These are phyloP conservation scores for Microbotryum intermedium DNA, from an alignment of 1,284 basidiomycete species.

Conservation along the genomic window DNA sequence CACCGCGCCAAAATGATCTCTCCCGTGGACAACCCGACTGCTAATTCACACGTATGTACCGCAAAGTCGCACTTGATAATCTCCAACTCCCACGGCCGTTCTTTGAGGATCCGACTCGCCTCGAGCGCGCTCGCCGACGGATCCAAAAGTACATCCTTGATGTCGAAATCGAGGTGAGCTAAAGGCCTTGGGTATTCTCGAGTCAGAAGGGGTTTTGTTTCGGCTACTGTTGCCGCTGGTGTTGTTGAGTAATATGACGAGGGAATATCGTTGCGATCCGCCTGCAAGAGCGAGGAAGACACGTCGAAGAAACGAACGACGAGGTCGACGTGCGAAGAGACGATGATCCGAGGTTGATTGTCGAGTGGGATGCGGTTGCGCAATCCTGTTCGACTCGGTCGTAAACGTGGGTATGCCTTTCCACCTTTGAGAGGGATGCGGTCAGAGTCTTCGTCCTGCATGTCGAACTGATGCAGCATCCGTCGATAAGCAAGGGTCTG, in stretches of 20 bases:
- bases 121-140: slow-evolving; percentile 22
- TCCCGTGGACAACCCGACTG: slow-evolving; percentile 54
- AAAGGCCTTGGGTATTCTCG: slow-evolving; percentile 55
- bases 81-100: slow-evolving; percentile 30
- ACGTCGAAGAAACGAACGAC: slow-evolving; percentile 57
- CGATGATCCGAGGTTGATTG: slow-evolving; percentile 59
- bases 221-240: slow-evolving; percentile 32
- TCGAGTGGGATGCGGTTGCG: slow-evolving; percentile 38
- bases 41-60: slow-evolving; percentile 58
- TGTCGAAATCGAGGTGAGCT: slow-evolving; percentile 55
- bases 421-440: slow-evolving; percentile 37
- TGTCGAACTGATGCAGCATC: slow-evolving; percentile 33
- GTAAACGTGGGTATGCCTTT: slow-evolving; percentile 17
- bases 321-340: slow-evolving; percentile 58
- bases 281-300: slow-evolving; percentile 18
- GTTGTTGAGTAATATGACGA: slow-evolving; percentile 51
- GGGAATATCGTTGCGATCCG: slow-evolving; percentile 34
- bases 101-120: slow-evolving; percentile 12
- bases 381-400: slow-evolving; percentile 38
- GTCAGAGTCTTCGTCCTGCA: slow-evolving; percentile 37
- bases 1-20: slow-evolving; percentile 58
- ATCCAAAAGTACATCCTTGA: slow-evolving; percentile 45
- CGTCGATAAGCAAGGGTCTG: slow-evolving; percentile 11
- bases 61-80: slow-evolving; percentile 45
- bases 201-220: slow-evolving; percentile 46